Evolutionary conservation across 495 filamentous ascomycete genomes (phyloP).

Genomic region (Pyrenula massariospora): DNA sequence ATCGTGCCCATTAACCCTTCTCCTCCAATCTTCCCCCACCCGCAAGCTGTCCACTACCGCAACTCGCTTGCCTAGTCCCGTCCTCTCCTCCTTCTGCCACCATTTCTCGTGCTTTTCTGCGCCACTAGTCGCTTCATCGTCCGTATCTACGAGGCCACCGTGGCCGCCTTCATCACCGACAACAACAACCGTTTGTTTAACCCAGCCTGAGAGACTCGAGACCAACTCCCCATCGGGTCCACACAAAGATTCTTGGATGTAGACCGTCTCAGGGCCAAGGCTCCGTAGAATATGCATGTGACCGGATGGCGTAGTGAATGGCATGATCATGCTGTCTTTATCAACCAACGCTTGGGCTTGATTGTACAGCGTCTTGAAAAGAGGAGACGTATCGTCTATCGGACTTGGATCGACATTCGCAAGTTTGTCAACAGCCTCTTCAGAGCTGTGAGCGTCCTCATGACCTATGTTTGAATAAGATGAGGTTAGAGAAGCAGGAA

Average conservation of each 20-base stretch:
- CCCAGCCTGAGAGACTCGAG: slow-evolving; percentile 68
- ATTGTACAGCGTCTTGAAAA: slow-evolving; percentile 64
- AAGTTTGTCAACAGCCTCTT: slow-evolving; percentile 45
- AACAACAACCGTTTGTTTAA: slow-evolving; percentile 71
- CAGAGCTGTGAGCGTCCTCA: slow-evolving; percentile 60
- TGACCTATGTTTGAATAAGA: slow-evolving; percentile 81
- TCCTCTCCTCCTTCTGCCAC: slow-evolving; percentile 74
- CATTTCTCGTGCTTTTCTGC: slow-evolving; percentile 50
- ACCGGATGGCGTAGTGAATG: slow-evolving; percentile 67
- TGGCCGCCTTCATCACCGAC: slow-evolving; percentile 76
- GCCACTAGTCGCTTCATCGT: slow-evolving; percentile 57
- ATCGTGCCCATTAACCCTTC: slow-evolving; percentile 60
- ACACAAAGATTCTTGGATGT: slow-evolving; percentile 67
- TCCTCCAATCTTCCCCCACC: slow-evolving; percentile 73
- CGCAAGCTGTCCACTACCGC: slow-evolving; percentile 71
- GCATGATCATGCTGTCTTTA: slow-evolving; percentile 73
- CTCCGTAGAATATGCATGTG: slow-evolving; percentile 77
- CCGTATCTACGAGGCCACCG: slow-evolving; percentile 80
- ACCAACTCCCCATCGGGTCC: slow-evolving; percentile 60
- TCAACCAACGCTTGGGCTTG: slow-evolving; percentile 68
- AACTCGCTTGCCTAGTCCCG: slow-evolving; percentile 74
- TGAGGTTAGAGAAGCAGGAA: slow-evolving; percentile 58
- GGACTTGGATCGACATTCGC: slow-evolving; percentile 30
- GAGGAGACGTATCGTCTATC: slow-evolving; percentile 27
- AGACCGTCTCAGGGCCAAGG: slow-evolving; percentile 69